Evolutionary conservation across 2,329 filamentous ascomycete species (phyloP), one percentile per base, ranked within the genome.

Genomic region (Verticillium alfalfae): DNA sequence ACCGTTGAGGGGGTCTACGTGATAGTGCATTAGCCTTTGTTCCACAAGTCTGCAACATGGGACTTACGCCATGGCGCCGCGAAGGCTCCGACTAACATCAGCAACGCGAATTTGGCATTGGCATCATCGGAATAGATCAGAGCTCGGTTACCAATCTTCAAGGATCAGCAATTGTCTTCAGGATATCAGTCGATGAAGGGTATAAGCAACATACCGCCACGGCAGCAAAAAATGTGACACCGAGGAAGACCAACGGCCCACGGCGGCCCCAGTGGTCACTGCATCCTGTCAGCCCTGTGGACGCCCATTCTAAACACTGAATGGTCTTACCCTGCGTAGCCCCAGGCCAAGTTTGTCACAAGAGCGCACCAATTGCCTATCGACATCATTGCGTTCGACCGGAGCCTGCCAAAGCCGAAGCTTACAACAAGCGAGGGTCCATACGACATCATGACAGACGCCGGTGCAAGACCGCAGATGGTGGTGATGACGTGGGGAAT

Each of bases 301-400:
- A 56, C 54, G 8, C 18, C 2, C 10, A 12, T 10, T 26, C 37
- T 41, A 3, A 10, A 15, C 22, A 26, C 15, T 10, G 6, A 6
- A n/a, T 5, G 38, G 56, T 61, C 63, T 63, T 54, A 66, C 60
- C 68, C 66, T 57, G 67, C 41, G 49, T 62, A 66, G 6, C 75
- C 74, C 71, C 71, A 75, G 10, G 66, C 34, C 2, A 77, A 26
- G 54, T 73, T 77, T 22, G 68, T 66, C 1, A 75, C 31, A 1
- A 76, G 61, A 18, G 75, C 56, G 7, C 71, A 64, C 75, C 74
- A 77, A 1, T 67, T 64, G 6, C 75, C 75, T 22, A 77, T 72
- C 0, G 74, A 73, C 1, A 70, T 66, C 64, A 77, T 71, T 34
- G 72, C 72, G 54, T 74, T 74, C 16, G 72, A 68, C 59, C 67